Evolutionary conservation across 2,329 filamentous ascomycete species (phyloP).

Genomic region (Coniochaeta hoffmannii): DNA sequence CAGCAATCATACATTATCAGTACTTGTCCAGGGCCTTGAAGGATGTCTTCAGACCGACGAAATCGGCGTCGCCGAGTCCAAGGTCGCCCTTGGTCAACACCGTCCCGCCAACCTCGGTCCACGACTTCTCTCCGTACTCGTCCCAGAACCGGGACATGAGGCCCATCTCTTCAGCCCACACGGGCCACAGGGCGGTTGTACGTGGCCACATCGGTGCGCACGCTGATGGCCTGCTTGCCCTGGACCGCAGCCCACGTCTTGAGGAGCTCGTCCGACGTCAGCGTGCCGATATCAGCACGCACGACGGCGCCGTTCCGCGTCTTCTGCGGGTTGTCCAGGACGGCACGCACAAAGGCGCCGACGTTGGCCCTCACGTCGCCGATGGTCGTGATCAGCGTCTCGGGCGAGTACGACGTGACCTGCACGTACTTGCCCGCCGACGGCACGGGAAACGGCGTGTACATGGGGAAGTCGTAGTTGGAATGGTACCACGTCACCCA

Average conservation of each 20-base stretch:
- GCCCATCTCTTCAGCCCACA: constrained; percentile 14
- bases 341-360: constrained; percentile 22
- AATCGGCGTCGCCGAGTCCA: constrained; percentile 3
- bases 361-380: constrained; percentile 24
- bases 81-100: constrained; percentile 9
- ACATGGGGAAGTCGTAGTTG: constrained; percentile 10
- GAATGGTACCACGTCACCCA: constrained; percentile 9
- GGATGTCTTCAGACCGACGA: neutral
- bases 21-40: neutral
- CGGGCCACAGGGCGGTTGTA: constrained; percentile 11
- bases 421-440: constrained; percentile 18
- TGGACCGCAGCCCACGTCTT: constrained; percentile 18
- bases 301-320: constrained; percentile 22
- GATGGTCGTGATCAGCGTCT: constrained; percentile 19
- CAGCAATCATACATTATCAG: neutral
- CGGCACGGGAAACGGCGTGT: constrained; percentile 9
- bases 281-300: constrained; percentile 15
- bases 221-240: constrained; percentile 10
- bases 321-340: constrained; percentile 21
- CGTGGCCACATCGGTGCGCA: constrained; percentile 5
- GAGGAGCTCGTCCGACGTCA: constrained; percentile 20
- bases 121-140: constrained; percentile 10
- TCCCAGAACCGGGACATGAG: constrained; percentile 16
- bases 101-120: constrained; percentile 7
- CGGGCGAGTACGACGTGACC: constrained; percentile 16